These are phyloP conservation scores for Bipolaris sorokiniana DNA, from an alignment of 2,329 filamentous ascomycete species.

Conservation along the genomic window DNA sequence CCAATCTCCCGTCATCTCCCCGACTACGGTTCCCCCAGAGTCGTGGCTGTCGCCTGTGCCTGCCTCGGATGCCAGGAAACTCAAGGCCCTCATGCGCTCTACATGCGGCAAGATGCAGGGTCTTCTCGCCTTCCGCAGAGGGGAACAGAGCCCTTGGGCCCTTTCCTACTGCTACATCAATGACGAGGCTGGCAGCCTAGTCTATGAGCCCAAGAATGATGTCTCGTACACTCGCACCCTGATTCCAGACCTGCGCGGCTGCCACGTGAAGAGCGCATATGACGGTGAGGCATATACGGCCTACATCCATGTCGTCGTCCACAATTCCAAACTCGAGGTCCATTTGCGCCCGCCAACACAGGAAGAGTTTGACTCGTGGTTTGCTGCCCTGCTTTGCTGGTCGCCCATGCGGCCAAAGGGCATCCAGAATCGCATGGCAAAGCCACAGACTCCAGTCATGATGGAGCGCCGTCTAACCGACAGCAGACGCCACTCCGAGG, in stretches of 20 bases:
- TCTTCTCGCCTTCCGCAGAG: slow-evolving; percentile 73
- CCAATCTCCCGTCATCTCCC: slow-evolving; percentile 29
- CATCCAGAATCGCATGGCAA: slow-evolving; percentile 60
- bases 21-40: slow-evolving; percentile 37
- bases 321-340: slow-evolving; percentile 64
- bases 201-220: slow-evolving; percentile 74
- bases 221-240: slow-evolving; percentile 67
- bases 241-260: slow-evolving; percentile 76
- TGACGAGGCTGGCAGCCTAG: slow-evolving; percentile 73
- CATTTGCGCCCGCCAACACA: slow-evolving; percentile 68
- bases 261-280: slow-evolving; percentile 64
- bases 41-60: slow-evolving; percentile 52
- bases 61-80: slow-evolving; percentile 72
- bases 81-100: slow-evolving; percentile 77
- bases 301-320: slow-evolving; percentile 59
- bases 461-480: slow-evolving; percentile 47
- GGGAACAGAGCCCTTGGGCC: slow-evolving; percentile 68
- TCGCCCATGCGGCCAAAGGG: slow-evolving; percentile 72
- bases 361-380: slow-evolving; percentile 77
- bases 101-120: slow-evolving; percentile 81
- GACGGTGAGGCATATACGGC: slow-evolving; percentile 57
- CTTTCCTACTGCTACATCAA: slow-evolving; percentile 78
- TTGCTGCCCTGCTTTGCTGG: slow-evolving; percentile 81
- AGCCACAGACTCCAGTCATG: slow-evolving; percentile 52
- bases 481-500: slow-evolving; percentile 57